These are phyloP conservation scores for Vitis hybrid DNA, from an alignment of 177 flowering plant species.

Conservation along the genomic window DNA sequence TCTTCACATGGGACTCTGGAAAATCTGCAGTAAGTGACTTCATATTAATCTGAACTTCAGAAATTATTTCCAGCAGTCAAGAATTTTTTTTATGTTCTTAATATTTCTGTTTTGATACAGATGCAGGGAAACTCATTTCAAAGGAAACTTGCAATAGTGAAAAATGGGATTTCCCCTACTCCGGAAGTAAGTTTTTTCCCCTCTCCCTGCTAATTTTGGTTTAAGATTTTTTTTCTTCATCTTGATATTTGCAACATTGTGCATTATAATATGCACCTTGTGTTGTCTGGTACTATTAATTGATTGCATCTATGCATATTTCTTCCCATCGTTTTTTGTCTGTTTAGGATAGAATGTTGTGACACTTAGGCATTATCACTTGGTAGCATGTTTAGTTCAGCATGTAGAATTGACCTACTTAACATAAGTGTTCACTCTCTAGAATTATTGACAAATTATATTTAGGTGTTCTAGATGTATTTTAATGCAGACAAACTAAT, in stretches of 20 bases:
- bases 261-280: neutral
- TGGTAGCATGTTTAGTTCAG: neutral
- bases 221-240: neutral
- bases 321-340: neutral
- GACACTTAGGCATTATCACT: neutral
- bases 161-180: slow-evolving; percentile 65
- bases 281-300: neutral
- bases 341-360: neutral
- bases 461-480: no score
- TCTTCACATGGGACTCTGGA: slow-evolving; percentile 91
- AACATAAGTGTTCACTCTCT: neutral
- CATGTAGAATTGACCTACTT: neutral
- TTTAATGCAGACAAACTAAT: no score
- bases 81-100: neutral
- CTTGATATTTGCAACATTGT: no score
- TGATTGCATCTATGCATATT: neutral
- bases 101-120: slow-evolving; percentile 38
- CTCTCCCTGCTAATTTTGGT: neutral
- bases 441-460: no score
- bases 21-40: slow-evolving; percentile 69
- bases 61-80: no score
- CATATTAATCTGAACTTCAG: neutral
- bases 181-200: slow-evolving; percentile 54
- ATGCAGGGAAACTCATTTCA: slow-evolving; percentile 98
- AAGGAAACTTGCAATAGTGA: slow-evolving; percentile 74